Evolutionary conservation across 345 rosid genomes (phyloP).

Genomic region (Ailanthus altissimus): DNA sequence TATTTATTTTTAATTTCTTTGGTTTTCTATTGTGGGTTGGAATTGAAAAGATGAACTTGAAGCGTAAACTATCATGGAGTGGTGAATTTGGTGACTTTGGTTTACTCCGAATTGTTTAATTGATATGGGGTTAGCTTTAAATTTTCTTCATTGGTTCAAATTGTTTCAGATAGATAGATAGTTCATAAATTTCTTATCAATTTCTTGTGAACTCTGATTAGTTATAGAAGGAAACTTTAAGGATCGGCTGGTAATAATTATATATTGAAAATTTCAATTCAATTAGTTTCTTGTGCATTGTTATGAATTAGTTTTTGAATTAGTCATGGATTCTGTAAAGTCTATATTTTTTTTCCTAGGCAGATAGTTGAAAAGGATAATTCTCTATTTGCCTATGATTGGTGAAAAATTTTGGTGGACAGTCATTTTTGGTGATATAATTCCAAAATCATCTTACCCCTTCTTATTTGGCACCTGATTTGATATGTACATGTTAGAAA

Average conservation of each 20-base stretch:
- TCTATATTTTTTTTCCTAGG: background rate
- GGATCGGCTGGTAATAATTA: background rate
- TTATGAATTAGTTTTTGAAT: background rate
- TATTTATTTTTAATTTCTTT: no score
- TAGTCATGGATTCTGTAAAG: background rate
- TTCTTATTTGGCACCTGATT: constrained; percentile 14
- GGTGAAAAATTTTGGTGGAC: background rate
- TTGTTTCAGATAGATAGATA: background rate
- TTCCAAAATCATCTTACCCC: background rate
- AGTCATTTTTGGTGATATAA: background rate
- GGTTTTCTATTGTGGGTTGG: background rate
- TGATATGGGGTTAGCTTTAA: background rate
- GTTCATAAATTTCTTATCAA: background rate
- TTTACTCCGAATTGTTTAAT: background rate
- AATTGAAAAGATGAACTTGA: background rate
- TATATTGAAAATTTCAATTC: no score
- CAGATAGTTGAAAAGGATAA: no score
- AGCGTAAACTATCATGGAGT: background rate
- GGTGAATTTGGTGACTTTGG: background rate
- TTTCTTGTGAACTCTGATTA: background rate
- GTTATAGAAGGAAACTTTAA: background rate
- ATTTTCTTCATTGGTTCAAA: background rate
- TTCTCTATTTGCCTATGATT: background rate
- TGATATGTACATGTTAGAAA: constrained; percentile 20
- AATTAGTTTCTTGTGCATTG: background rate